These are phyloP conservation scores for Aspergillus steynii DNA, from an alignment of 495 filamentous ascomycete species.

Conservation along the genomic window DNA sequence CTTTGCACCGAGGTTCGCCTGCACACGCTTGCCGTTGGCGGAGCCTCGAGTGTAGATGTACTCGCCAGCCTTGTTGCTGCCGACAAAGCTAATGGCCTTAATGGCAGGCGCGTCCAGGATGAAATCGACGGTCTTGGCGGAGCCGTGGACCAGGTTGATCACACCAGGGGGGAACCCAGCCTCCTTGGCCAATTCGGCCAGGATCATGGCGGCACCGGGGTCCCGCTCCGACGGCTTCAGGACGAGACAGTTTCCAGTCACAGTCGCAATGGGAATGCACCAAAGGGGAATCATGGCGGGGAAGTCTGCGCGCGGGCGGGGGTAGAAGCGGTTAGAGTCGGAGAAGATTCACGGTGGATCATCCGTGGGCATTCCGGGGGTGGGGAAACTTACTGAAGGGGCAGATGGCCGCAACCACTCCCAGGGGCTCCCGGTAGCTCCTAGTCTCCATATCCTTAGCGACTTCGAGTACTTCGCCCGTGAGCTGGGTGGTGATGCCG, in stretches of 20 bases:
- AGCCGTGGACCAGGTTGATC: slow-evolving; percentile 91
- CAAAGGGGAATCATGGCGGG: slow-evolving; percentile 99
- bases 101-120: slow-evolving; percentile 94
- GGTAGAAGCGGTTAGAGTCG: slow-evolving; percentile 15
- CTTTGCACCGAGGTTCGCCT: slow-evolving; percentile 97
- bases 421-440: slow-evolving; percentile 88
- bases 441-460: slow-evolving; percentile 99
- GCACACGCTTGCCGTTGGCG: slow-evolving; percentile 90
- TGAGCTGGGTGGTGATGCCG: slow-evolving; percentile 89
- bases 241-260: slow-evolving; percentile 91
- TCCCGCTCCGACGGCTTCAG: slow-evolving; percentile 98
- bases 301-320: slow-evolving; percentile 65
- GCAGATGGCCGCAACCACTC: slow-evolving; percentile 95
- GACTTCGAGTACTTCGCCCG: slow-evolving; percentile 93
- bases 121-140: slow-evolving; percentile 91
- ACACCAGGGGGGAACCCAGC: slow-evolving; percentile 94
- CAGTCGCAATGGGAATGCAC: slow-evolving; percentile 92
- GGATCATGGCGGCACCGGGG: slow-evolving; percentile 97
- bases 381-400: slow-evolving; percentile 63
- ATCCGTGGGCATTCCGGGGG: not conserved
- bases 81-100: slow-evolving; percentile 98
- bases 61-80: slow-evolving; percentile 93
- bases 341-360: not conserved
- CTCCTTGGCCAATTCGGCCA: slow-evolving; percentile 87
- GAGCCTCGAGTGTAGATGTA: slow-evolving; percentile 93